Evolutionary conservation across 805 yeast genomes (phyloP).

Genomic region (Novakomyces olei): DNA sequence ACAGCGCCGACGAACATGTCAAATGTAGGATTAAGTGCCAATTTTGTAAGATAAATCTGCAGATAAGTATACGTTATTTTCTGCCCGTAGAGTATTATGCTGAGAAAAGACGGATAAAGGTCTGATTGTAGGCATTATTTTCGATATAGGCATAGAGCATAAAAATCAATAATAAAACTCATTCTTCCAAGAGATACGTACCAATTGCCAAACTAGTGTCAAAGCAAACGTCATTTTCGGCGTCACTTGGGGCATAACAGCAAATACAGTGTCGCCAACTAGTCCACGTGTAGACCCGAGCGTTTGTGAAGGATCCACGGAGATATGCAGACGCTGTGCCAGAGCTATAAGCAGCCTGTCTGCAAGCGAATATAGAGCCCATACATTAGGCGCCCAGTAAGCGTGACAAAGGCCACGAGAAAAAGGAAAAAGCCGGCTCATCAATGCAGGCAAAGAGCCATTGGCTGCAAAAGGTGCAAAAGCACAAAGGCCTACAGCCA

Average conservation of each 20-base stretch:
- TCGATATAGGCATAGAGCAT: not conserved
- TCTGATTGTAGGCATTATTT: slow-evolving; percentile 13
- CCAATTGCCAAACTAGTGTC: slow-evolving; percentile 63
- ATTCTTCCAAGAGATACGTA: slow-evolving; percentile 18
- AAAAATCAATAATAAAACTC: too few relatives aligned
- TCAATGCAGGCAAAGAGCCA: slow-evolving; percentile 38
- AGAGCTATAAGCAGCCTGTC: slow-evolving; percentile 38
- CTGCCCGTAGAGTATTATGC: too few relatives aligned
- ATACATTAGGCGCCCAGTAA: slow-evolving; percentile 95
- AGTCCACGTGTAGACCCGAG: slow-evolving; percentile 44
- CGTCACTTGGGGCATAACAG: slow-evolving; percentile 55
- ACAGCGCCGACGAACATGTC: slow-evolving; percentile 64
- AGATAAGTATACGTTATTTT: too few relatives aligned
- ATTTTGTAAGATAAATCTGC: slow-evolving; percentile 7
- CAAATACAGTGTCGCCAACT: slow-evolving; percentile 74
- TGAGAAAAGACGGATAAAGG: slow-evolving; percentile 42
- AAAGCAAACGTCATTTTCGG: slow-evolving; percentile 58
- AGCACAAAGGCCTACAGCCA: slow-evolving; percentile 39
- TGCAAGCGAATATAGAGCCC: slow-evolving; percentile 78
- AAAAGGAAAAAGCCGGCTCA: slow-evolving; percentile 68
- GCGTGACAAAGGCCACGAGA: slow-evolving; percentile 92
- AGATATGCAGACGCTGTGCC: slow-evolving; percentile 4
- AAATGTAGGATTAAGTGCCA: slow-evolving; percentile 40
- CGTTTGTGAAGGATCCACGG: slow-evolving; percentile 4
- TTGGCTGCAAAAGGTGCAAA: slow-evolving; percentile 57